Evolutionary conservation across 495 filamentous ascomycete genomes (phyloP), one percentile per base, ranked within the genome.

Genomic region (Penicillium roqueforti): DNA sequence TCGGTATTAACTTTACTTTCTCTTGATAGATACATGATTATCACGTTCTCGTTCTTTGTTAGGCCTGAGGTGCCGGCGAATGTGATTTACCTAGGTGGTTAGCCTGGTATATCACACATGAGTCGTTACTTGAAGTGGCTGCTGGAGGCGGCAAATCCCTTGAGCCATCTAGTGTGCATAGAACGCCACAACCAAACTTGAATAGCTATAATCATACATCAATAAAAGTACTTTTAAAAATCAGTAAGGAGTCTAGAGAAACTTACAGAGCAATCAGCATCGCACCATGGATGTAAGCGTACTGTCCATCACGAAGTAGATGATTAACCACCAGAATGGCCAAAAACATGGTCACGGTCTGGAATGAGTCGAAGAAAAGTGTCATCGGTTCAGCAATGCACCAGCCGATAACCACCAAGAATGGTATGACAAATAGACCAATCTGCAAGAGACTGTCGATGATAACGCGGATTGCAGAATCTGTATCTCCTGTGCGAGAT

Each of bases 221-320:
- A 53, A 41, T 42, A 41, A 29, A 28, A 37, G 25, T 14, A 9
- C 20, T 3, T n/a, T 9, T 4, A 1, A 1, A 26, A 3, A 1
- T 26, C 14, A 20, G 7, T 14, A 13, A 8, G 11, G 1, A 7
- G 6, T 3, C 6, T 5, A 10, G 3, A 20, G 32, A 36, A 8
- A 45, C 61, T 55, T 40, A 63, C 61, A 65, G 29, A 28, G 57
- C 47, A 28, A 62, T 36, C 18, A 62, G 44, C 59, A 65, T 62
- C 0, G 38, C 59, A 3, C 62, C 62, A 47, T 65, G 59, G 9
- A 65, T 59, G 26, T 88, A 91, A 66, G 89, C 89, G 47, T 79
- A 85, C 20, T 85, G 67, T 6, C 87, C 87, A 58, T 89, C 85
- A 50, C 86, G 65, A 14, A 90, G 54, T 36, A 69, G 26, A 56